Conservation (phyloP, 2,329 filamentous ascomycete genomes). For the Botryosphaeria agaves region DNA sequence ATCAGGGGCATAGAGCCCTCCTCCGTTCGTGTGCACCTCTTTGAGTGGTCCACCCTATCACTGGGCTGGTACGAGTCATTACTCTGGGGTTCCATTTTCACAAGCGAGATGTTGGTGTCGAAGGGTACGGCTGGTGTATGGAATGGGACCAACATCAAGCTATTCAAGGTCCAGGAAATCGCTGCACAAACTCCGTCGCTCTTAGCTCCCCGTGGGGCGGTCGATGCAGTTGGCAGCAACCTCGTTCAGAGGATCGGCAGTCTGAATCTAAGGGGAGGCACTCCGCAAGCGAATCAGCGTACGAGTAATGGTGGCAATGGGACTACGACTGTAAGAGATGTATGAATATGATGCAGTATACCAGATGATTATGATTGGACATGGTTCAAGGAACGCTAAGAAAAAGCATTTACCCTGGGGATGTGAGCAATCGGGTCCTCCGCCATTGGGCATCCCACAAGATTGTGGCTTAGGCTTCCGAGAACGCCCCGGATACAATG, state of each 20-base stretch:
- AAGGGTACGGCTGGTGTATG: slow-evolving; percentile 84
- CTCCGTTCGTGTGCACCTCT: slow-evolving; percentile 64
- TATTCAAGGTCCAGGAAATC: slow-evolving; percentile 82
- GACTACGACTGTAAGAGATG: neutral
- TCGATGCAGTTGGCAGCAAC: slow-evolving; percentile 83
- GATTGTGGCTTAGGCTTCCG: too few relatives aligned
- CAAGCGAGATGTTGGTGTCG: slow-evolving; percentile 71
- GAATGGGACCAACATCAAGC: slow-evolving; percentile 75
- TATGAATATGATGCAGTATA: neutral
- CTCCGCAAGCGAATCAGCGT: neutral
- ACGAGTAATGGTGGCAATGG: neutral
- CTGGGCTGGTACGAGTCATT: slow-evolving; percentile 93
- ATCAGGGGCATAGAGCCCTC: slow-evolving; percentile 60
- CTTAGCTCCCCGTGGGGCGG: slow-evolving; percentile 71
- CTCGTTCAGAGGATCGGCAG: slow-evolving; percentile 75
- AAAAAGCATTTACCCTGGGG: neutral
- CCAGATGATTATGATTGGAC: neutral
- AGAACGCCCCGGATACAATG: too few relatives aligned
- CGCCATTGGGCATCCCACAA: too few relatives aligned
- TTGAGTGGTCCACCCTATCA: slow-evolving; percentile 82
- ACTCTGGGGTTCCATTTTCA: slow-evolving; percentile 85
- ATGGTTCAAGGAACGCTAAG: neutral
- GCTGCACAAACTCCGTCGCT: slow-evolving; percentile 64
- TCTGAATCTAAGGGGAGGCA: slow-evolving; percentile 20
- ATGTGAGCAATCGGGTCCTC: too few relatives aligned